Evolutionary conservation across 2,329 filamentous ascomycete species (phyloP).

Genomic region (Fusarium equiseti): DNA sequence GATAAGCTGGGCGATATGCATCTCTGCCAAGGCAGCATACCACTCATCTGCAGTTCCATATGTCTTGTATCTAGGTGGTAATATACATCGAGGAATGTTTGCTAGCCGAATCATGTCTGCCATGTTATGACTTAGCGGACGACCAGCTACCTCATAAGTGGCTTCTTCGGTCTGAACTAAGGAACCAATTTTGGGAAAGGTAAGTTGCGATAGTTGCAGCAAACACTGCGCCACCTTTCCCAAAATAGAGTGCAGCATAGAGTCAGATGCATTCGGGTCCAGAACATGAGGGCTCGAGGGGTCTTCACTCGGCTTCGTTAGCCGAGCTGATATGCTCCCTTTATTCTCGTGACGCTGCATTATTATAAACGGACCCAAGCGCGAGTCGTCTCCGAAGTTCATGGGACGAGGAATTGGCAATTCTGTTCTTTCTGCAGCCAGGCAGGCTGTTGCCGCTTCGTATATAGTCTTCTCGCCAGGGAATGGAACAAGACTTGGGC

Average conservation of each 20-base stretch:
- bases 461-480: constrained; percentile 26
- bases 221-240: constrained; percentile 54
- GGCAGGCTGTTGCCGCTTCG: constrained; percentile 26
- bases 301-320: background rate
- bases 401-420: constrained; percentile 18
- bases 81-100: constrained; percentile 42
- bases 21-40: constrained; percentile 54
- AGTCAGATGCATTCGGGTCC: constrained; percentile 46
- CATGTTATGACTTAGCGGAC: constrained; percentile 52
- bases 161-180: constrained; percentile 46
- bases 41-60: constrained; percentile 52
- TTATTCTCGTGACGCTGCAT: constrained; percentile 45
- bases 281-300: background rate
- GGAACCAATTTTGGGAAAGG: constrained; percentile 56
- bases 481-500: constrained; percentile 28
- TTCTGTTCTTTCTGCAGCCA: constrained; percentile 5
- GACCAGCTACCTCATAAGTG: constrained; percentile 27
- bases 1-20: constrained; percentile 55
- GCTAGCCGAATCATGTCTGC: constrained; percentile 51
- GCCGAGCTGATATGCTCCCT: constrained; percentile 37
- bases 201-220: constrained; percentile 53
- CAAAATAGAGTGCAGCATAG: constrained; percentile 51
- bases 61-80: constrained; percentile 40
- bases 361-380: constrained; percentile 48
- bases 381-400: constrained; percentile 32